Evolutionary conservation across 2,329 filamentous ascomycete species (phyloP).

Genomic region (Microsporum canis): DNA sequence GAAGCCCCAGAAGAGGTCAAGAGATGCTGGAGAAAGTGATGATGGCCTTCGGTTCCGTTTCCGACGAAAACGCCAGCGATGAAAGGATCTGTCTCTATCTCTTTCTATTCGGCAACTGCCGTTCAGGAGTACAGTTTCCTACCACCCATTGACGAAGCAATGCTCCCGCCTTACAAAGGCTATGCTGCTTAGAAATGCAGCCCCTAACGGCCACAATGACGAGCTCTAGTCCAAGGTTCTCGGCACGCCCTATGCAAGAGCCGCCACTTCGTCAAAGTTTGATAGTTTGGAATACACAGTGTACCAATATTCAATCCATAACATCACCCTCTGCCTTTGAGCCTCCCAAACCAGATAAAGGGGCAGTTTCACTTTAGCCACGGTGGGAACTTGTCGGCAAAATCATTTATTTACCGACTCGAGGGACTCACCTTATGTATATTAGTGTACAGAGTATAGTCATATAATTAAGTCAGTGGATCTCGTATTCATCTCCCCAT

Average conservation of each 20-base stretch:
- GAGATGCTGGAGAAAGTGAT: conserved; percentile 43
- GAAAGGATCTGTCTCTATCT: neutral
- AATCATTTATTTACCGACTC: neutral
- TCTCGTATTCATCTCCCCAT: neutral
- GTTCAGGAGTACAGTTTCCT: no score
- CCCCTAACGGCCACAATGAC: no score
- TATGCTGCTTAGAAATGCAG: no score
- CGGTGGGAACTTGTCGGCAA: neutral
- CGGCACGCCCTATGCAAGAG: no score
- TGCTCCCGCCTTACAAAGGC: no score
- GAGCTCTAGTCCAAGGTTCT: no score
- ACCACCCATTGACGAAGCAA: no score
- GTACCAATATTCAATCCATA: no score
- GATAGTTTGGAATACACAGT: no score
- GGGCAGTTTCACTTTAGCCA: neutral
- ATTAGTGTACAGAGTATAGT: neutral
- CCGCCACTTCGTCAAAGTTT: no score
- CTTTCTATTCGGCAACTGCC: neutral
- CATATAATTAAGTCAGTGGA: neutral
- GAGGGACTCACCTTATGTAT: neutral
- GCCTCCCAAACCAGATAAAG: neutral
- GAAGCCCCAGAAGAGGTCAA: conserved; percentile 12
- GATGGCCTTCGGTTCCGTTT: conserved; percentile 48
- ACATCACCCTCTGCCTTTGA: no score
- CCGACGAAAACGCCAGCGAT: conserved; percentile 31